These are phyloP conservation scores for Diutina mesorugosa DNA, from an alignment of 1,139 yeast species.

Conservation along the genomic window DNA sequence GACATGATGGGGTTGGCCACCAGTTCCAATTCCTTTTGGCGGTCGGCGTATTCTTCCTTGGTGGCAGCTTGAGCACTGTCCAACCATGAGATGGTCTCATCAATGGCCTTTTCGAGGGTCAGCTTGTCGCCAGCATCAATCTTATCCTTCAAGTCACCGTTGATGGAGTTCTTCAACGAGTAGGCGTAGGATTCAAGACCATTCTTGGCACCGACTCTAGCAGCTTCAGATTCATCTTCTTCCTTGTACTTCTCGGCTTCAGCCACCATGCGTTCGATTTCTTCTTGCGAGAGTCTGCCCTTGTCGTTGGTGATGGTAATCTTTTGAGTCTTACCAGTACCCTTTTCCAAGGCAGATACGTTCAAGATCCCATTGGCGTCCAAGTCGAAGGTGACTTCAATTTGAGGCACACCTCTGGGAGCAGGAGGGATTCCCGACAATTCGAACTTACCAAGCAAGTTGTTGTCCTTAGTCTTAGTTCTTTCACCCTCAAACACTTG, in stretches of 20 bases:
- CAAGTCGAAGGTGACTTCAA: conserved; percentile 87
- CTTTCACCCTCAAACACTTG: conserved; percentile 98
- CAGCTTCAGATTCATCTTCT: conserved; percentile 36
- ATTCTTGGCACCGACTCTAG: background rate
- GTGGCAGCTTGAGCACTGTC: background rate
- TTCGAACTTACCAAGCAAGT: conserved; percentile 90
- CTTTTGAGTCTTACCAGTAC: conserved; percentile 79
- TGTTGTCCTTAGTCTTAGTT: conserved; percentile 90
- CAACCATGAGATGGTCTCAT: conserved; percentile 1
- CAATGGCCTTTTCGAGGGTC: conserved; percentile 6
- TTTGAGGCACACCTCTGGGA: conserved; percentile 96
- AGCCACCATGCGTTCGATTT: conserved; percentile 87
- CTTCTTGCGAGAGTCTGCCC: conserved; percentile 91
- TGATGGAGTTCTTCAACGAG: conserved; percentile 9
- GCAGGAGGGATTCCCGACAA: conserved; percentile 95
- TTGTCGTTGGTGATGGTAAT: conserved; percentile 93
- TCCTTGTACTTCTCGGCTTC: conserved; percentile 88
- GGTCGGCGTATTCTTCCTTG: conserved; percentile 1
- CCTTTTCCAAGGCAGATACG: conserved; percentile 90
- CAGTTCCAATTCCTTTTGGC: conserved; percentile 2
- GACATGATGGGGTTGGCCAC: conserved; percentile 2
- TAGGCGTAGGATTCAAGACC: conserved; percentile 1
- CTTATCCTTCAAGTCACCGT: conserved; percentile 37
- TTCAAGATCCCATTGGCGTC: conserved; percentile 94
- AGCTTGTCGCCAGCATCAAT: conserved; percentile 24